phyloP scores from a whole-genome alignment of 192 early-diverging fungal genomes.

The Geosiphon pyriformis region DNA sequence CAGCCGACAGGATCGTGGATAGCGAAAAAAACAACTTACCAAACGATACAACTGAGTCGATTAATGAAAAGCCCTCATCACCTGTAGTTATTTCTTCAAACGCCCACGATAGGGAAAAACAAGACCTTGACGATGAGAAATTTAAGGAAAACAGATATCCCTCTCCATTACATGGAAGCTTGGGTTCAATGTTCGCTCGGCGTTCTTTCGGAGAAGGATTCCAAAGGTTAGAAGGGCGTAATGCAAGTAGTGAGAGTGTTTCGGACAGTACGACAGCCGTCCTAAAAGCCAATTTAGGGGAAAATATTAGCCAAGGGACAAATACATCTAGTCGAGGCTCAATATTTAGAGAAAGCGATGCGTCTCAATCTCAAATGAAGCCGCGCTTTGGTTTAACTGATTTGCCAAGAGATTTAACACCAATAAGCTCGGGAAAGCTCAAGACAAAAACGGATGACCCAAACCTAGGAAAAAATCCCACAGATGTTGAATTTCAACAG shows the following conservation, averaged over 20 bases:
- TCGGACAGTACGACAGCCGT: not conserved
- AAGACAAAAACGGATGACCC: too few species aligned
- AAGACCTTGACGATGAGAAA: not conserved
- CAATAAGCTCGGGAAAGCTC: too few species aligned
- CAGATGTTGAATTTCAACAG: too few species aligned
- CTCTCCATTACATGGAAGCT: not conserved
- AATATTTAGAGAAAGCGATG: too few species aligned
- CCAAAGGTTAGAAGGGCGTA: not conserved
- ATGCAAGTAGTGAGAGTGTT: not conserved
- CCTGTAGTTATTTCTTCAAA: not conserved
- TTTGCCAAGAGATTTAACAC: not conserved
- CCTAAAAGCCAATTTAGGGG: not conserved
- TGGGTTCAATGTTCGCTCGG: not conserved
- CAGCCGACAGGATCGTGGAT: too few species aligned
- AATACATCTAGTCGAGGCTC: not conserved
- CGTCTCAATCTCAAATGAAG: too few species aligned
- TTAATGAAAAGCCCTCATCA: too few species aligned
- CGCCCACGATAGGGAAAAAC: constrained; percentile 2
- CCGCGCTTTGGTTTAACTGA: too few species aligned
- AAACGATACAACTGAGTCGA: too few species aligned
- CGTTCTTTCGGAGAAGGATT: not conserved
- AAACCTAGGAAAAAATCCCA: too few species aligned
- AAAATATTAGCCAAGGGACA: not conserved
- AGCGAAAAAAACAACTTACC: too few species aligned
- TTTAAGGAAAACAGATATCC: not conserved